Evolutionary conservation across 2,329 filamentous ascomycete genomes (phyloP).

Genomic region (Lecanicillium sp.): DNA sequence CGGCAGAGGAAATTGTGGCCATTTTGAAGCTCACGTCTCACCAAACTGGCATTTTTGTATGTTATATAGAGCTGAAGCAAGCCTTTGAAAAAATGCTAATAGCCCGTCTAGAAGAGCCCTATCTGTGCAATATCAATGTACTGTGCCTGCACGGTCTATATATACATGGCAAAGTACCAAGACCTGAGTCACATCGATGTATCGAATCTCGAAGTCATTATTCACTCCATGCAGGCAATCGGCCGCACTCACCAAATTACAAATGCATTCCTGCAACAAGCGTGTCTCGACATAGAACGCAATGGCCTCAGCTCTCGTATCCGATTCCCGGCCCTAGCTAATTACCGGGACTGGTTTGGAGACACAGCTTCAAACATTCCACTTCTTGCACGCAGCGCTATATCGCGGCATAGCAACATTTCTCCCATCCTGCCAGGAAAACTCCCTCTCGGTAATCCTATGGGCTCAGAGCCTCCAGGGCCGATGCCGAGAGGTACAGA

Average conservation of each 20-base stretch:
- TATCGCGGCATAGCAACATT: conserved; percentile 31
- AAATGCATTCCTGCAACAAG: conserved; percentile 74
- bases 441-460: conserved; percentile 29
- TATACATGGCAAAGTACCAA: conserved; percentile 65
- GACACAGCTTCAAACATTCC: conserved; percentile 32
- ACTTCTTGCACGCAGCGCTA: conserved; percentile 34
- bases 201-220: conserved; percentile 61
- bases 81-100: not conserved
- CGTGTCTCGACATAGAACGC: conserved; percentile 69
- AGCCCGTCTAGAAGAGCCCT: conserved; percentile 21
- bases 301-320: conserved; percentile 31
- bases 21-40: conserved; percentile 76
- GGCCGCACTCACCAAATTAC: conserved; percentile 68
- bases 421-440: conserved; percentile 35
- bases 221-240: conserved; percentile 70
- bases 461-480: conserved; percentile 11
- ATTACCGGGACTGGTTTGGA: conserved; percentile 21
- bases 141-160: conserved; percentile 74
- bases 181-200: conserved; percentile 39
- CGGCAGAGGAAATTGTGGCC: conserved; percentile 75
- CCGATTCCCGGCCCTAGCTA: conserved; percentile 25
- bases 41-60: conserved; percentile 57
- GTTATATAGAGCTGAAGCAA: conserved; percentile 19
- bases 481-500: not conserved
- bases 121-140: conserved; percentile 68